Conservation (phyloP, 805 yeast species). For the Pichia phayaonensis region DNA sequence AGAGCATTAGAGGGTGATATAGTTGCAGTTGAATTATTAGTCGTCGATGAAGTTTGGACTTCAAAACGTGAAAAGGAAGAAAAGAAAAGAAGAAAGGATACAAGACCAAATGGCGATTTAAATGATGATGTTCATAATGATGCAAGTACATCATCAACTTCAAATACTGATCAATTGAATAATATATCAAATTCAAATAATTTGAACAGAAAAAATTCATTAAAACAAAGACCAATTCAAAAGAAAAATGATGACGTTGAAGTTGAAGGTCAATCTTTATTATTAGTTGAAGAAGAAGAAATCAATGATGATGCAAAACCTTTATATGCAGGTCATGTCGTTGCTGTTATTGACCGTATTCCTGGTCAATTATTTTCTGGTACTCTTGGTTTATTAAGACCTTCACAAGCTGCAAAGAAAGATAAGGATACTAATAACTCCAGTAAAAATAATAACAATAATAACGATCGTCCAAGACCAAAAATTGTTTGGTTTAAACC, state of each 20-base stretch:
- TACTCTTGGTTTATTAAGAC: slow-evolving; percentile 86
- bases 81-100: slow-evolving; percentile 68
- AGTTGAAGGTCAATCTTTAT: slow-evolving; percentile 92
- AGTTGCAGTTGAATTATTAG: slow-evolving; percentile 90
- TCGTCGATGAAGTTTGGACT: slow-evolving; percentile 97
- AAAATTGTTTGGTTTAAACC: slow-evolving; percentile 99
- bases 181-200: slow-evolving; percentile 18
- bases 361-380: slow-evolving; percentile 97
- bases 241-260: slow-evolving; percentile 98
- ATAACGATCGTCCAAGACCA: slow-evolving; percentile 41
- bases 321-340: slow-evolving; percentile 95
- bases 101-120: slow-evolving; percentile 30
- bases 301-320: slow-evolving; percentile 90
- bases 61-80: slow-evolving; percentile 96
- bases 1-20: slow-evolving; percentile 95
- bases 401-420: slow-evolving; percentile 84
- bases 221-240: slow-evolving; percentile 92
- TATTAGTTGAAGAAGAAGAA: slow-evolving; percentile 92
- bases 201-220: slow-evolving; percentile 74
- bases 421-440: slow-evolving; percentile 33
- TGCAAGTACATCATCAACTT: slow-evolving; percentile 48
- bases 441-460: slow-evolving; percentile 7
- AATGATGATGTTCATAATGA: slow-evolving; percentile 73
- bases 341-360: slow-evolving; percentile 94
- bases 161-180: not conserved